These are phyloP conservation scores for Penicillium aurantiogriseum DNA, from an alignment of 2,329 filamentous ascomycete species.

Conservation along the genomic window DNA sequence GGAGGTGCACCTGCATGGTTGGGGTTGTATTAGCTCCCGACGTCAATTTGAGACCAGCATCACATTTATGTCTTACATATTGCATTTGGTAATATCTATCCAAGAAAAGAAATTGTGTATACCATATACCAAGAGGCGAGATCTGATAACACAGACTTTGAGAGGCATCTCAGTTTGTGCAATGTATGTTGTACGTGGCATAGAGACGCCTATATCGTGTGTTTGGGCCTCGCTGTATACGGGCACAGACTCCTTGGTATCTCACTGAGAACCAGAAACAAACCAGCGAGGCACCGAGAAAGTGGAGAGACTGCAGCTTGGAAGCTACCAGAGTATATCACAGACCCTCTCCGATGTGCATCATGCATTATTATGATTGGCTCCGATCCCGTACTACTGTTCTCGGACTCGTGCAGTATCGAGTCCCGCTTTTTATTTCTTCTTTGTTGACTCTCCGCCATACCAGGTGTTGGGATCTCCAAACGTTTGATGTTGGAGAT, in stretches of 20 bases:
- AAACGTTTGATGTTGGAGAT: background rate
- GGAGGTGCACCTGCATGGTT: background rate
- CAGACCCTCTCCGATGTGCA: conserved; percentile 18
- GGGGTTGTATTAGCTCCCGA: background rate
- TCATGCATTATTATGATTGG: conserved; percentile 14
- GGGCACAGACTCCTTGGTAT: conserved; percentile 6
- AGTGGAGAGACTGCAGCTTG: conserved; percentile 19
- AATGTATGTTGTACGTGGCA: background rate
- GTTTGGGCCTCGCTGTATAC: conserved; percentile 4
- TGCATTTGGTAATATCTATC: background rate
- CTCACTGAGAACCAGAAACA: background rate
- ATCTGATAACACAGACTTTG: conserved; percentile 14
- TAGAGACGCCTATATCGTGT: background rate
- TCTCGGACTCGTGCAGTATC: conserved; percentile 2
- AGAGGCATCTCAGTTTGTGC: background rate
- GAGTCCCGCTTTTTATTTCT: conserved; percentile 4
- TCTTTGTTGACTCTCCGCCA: background rate
- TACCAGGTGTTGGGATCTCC: background rate
- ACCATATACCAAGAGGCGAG: background rate
- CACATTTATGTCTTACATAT: background rate
- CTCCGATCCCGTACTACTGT: conserved; percentile 1
- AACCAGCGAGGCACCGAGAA: conserved; percentile 7
- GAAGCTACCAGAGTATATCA: conserved; percentile 21
- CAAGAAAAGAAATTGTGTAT: background rate
- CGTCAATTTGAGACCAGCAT: background rate